These are phyloP conservation scores for Cystoisospora suis DNA, from an alignment of 169 alveolate species.

Conservation along the genomic window DNA sequence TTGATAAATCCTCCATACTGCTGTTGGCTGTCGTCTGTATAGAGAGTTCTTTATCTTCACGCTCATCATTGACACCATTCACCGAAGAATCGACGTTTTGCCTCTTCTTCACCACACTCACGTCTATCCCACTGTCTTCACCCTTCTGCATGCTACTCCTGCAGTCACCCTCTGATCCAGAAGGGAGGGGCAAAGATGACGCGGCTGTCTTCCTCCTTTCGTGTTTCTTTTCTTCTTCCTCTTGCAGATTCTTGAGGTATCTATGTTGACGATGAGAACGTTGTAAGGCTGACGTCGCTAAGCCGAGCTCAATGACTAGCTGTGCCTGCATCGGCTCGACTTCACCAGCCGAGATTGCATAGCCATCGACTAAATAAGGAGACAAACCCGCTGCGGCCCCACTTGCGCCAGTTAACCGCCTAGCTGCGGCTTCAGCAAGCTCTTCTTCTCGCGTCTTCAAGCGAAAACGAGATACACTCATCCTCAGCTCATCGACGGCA, in stretches of 20 bases:
- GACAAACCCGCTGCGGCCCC: not conserved
- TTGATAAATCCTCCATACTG: too few species aligned
- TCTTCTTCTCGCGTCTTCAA: slow-evolving; percentile 37
- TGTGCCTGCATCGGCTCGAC: not conserved
- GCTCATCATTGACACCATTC: too few species aligned
- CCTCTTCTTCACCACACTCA: too few species aligned
- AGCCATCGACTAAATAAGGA: not conserved
- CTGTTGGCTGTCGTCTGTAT: too few species aligned
- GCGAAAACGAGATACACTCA: slow-evolving; percentile 54
- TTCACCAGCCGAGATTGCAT: not conserved
- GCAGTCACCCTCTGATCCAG: too few species aligned
- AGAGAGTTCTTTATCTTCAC: too few species aligned
- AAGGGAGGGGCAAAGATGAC: too few species aligned
- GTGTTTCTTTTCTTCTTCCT: not conserved
- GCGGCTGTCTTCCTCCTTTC: not conserved
- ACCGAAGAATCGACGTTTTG: too few species aligned
- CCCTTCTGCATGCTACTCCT: too few species aligned
- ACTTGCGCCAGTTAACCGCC: not conserved
- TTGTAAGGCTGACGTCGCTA: slow-evolving; percentile 1
- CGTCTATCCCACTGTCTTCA: too few species aligned
- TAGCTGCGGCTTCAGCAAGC: not conserved
- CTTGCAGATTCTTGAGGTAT: not conserved
- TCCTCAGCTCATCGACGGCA: slow-evolving; percentile 52
- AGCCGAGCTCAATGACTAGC: not conserved
- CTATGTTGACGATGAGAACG: slow-evolving; percentile 22